These are phyloP conservation scores for Hibiscus tridactylites DNA, from an alignment of 345 rosid species.

Conservation along the genomic window DNA sequence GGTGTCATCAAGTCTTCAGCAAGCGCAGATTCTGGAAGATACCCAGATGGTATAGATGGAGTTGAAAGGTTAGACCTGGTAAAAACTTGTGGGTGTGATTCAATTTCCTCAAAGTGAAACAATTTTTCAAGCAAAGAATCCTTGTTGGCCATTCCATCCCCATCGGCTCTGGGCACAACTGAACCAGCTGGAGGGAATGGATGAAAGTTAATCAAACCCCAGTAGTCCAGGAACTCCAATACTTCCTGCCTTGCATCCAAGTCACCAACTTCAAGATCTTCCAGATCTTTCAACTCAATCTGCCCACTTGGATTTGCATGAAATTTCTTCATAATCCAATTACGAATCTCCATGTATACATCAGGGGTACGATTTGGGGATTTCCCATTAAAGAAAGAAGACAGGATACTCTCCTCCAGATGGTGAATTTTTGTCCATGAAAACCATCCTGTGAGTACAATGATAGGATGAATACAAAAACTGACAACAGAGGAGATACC, in stretches of 20 bases:
- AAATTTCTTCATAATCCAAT: constrained; percentile 78
- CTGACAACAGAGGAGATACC: not conserved
- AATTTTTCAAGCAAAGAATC: constrained; percentile 60
- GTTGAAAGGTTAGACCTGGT: constrained; percentile 42
- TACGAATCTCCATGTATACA: constrained; percentile 69
- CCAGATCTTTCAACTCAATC: constrained; percentile 63
- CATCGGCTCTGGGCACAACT: constrained; percentile 26
- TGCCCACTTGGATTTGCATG: constrained; percentile 53
- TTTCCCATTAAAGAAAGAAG: constrained; percentile 87
- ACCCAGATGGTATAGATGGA: constrained; percentile 47
- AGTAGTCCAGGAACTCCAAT: constrained; percentile 89
- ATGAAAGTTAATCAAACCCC: constrained; percentile 98
- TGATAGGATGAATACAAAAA: not conserved
- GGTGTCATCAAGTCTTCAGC: constrained; percentile 67
- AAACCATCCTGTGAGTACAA: constrained; percentile 71
- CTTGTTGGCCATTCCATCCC: constrained; percentile 24
- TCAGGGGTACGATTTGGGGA: constrained; percentile 51
- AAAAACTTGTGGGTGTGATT: constrained; percentile 36
- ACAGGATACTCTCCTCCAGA: constrained; percentile 72
- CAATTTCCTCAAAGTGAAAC: constrained; percentile 59
- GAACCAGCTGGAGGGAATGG: constrained; percentile 56
- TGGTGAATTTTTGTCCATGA: constrained; percentile 78
- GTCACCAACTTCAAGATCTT: constrained; percentile 73
- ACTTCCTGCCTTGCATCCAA: constrained; percentile 79
- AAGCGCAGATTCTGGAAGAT: constrained; percentile 62